These are phyloP conservation scores for Leptosphaerulina australis DNA, from an alignment of 2,329 filamentous ascomycete species.

Conservation along the genomic window DNA sequence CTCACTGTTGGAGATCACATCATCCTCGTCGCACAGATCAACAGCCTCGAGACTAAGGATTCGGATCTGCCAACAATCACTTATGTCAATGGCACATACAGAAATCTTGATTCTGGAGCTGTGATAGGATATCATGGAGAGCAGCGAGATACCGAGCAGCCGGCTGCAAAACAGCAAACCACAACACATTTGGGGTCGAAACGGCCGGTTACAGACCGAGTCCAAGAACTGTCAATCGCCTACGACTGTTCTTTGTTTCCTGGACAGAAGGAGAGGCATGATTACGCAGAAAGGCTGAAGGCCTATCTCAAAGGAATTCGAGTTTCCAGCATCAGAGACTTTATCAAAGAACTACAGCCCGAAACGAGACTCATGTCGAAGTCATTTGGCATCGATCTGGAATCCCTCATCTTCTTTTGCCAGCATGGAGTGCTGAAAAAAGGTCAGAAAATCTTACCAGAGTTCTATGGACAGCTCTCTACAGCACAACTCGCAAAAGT, in stretches of 20 bases:
- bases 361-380: conserved; percentile 1
- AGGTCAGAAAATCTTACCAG: conserved; percentile 16
- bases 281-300: conserved; percentile 27
- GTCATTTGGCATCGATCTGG: conserved; percentile 26
- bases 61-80: conserved; percentile 22
- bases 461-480: conserved; percentile 33
- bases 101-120: conserved; percentile 13
- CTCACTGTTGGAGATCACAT: conserved; percentile 55
- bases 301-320: conserved; percentile 16
- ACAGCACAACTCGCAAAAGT: conserved; percentile 23
- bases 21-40: conserved; percentile 54
- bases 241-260: conserved; percentile 30
- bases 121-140: conserved; percentile 3
- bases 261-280: conserved; percentile 25
- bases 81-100: conserved; percentile 39
- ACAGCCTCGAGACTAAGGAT: conserved; percentile 13
- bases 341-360: background rate
- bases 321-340: background rate
- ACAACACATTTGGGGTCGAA: background rate
- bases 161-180: background rate
- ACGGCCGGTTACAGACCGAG: background rate
- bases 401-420: conserved; percentile 15
- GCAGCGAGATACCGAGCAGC: background rate
- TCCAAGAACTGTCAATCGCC: conserved; percentile 6
- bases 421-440: conserved; percentile 10